phyloP scores from a whole-genome alignment of 805 yeast species.

The Ogataea pignaliae region DNA sequence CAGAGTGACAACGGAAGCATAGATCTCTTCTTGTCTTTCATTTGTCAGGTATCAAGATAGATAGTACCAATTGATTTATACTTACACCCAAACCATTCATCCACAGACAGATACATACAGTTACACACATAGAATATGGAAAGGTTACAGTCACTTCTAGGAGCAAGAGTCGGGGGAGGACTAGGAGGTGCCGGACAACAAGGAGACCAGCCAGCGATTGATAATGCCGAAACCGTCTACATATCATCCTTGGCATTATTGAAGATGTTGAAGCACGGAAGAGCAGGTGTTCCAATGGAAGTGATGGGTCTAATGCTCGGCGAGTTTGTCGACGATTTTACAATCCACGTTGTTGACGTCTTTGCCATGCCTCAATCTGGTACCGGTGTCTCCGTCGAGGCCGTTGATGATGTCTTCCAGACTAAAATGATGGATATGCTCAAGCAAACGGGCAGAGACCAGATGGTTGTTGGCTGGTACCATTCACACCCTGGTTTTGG shows the following conservation, averaged over 20 bases:
- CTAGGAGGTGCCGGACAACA: conserved; percentile 25
- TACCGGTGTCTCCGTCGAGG: conserved; percentile 98
- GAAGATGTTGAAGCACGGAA: conserved; percentile 96
- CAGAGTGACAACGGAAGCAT: too few species aligned
- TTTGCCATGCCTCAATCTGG: conserved; percentile 98
- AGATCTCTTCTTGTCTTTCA: too few species aligned
- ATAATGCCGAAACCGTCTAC: conserved; percentile 93
- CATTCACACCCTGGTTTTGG: conserved; percentile 99
- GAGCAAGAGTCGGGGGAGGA: conserved; percentile 32
- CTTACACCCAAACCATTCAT: too few species aligned
- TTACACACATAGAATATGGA: conserved; percentile 18
- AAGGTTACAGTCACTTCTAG: conserved; percentile 30
- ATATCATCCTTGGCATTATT: conserved; percentile 91
- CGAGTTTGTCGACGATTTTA: conserved; percentile 94
- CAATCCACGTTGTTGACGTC: conserved; percentile 95
- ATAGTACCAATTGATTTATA: too few species aligned
- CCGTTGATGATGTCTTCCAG: conserved; percentile 98
- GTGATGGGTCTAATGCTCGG: conserved; percentile 98
- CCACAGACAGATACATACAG: too few species aligned
- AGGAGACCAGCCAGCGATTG: conserved; percentile 76
- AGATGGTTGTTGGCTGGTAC: conserved; percentile 99
- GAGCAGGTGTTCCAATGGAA: conserved; percentile 81
- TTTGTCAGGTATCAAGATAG: too few species aligned
- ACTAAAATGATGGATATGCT: conserved; percentile 99
- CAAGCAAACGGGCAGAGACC: conserved; percentile 97